Percentiles rank a stretch among this genome's conserved stretches.
Evolutionary conservation across 2,329 filamentous ascomycete genomes (phyloP).

Genomic region (Pleomassaria siparia): DNA sequence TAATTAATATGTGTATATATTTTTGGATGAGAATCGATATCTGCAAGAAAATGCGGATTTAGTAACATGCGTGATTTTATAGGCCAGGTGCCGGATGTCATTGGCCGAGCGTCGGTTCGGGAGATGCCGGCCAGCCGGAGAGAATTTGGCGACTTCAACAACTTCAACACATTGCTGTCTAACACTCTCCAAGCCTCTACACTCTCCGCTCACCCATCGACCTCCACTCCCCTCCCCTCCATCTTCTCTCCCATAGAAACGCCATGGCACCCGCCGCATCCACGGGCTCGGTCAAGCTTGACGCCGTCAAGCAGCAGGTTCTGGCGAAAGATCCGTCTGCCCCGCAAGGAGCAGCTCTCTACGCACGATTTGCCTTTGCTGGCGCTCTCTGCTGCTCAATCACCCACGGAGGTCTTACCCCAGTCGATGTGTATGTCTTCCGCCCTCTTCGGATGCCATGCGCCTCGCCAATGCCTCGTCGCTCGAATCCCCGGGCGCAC

Average conservation of each 20-base stretch:
- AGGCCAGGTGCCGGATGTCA: background rate
- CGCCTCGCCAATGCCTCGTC: constrained; percentile 31
- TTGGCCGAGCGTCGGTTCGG: background rate
- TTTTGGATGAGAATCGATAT: too few relatives aligned
- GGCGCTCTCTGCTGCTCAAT: constrained; percentile 97
- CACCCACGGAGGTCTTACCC: constrained; percentile 95
- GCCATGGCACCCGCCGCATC: constrained; percentile 48
- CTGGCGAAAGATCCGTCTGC: constrained; percentile 53
- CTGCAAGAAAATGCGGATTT: too few relatives aligned
- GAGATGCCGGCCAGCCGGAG: background rate
- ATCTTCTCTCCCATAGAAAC: constrained; percentile 16
- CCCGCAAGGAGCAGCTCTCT: constrained; percentile 70
- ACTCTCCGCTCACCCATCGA: constrained; percentile 32
- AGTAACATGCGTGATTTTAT: too few relatives aligned
- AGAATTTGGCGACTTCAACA: constrained; percentile 1
- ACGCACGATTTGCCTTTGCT: constrained; percentile 95
- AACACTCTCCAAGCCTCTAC: background rate
- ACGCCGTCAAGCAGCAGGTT: constrained; percentile 53
- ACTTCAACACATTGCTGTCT: background rate
- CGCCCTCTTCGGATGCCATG: constrained; percentile 6
- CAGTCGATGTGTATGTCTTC: constrained; percentile 94
- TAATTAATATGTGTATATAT: too few relatives aligned
- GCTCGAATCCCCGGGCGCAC: background rate
- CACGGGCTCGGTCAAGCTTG: constrained; percentile 56
- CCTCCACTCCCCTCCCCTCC: constrained; percentile 2